A percentile compares a stretch with the other conserved stretches of the same genome.
Conservation (phyloP, 2,329 filamentous ascomycete species). For the Rhinocladiella similis region DNA sequence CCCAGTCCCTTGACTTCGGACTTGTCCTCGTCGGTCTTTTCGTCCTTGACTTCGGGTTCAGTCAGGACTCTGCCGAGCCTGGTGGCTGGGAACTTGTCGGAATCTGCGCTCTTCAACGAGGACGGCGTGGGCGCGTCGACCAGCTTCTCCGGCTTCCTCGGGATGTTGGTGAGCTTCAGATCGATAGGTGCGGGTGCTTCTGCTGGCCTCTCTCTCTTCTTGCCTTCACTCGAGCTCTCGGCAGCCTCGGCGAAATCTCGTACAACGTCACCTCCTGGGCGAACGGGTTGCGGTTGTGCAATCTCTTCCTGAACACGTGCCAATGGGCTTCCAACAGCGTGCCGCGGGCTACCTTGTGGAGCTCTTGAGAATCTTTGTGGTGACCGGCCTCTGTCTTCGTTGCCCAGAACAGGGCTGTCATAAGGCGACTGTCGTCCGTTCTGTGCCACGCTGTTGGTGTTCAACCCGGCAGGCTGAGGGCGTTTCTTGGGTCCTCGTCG, state of each 20-base stretch:
- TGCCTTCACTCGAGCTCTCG: constrained; percentile 32
- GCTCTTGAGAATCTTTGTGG: constrained; percentile 49
- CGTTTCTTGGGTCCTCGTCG: constrained; percentile 52
- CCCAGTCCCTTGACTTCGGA: constrained; percentile 37
- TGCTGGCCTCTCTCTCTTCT: constrained; percentile 38
- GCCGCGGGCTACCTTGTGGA: constrained; percentile 46
- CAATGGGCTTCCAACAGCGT: constrained; percentile 45
- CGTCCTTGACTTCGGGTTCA: constrained; percentile 34
- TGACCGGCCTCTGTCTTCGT: constrained; percentile 50
- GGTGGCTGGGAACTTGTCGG: constrained; percentile 26
- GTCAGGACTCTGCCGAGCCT: constrained; percentile 23
- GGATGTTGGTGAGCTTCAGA: constrained; percentile 29
- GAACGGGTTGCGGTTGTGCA: constrained; percentile 33
- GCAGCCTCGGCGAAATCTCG: constrained; percentile 35
- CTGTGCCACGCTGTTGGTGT: constrained; percentile 48
- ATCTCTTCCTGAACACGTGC: constrained; percentile 49
- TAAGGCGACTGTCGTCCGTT: constrained; percentile 56
- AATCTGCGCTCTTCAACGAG: constrained; percentile 23
- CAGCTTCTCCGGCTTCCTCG: constrained; percentile 26
- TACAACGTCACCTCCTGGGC: constrained; percentile 36
- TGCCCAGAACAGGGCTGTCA: constrained; percentile 41
- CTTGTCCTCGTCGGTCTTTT: constrained; percentile 33
- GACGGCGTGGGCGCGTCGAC: constrained; percentile 28
- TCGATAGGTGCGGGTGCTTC: constrained; percentile 38
- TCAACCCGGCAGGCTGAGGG: constrained; percentile 51